Evolutionary conservation across 2,329 filamentous ascomycete genomes (phyloP), one percentile per base, ranked within the genome.

Genomic region (Pseudogymnoascus sp.): DNA sequence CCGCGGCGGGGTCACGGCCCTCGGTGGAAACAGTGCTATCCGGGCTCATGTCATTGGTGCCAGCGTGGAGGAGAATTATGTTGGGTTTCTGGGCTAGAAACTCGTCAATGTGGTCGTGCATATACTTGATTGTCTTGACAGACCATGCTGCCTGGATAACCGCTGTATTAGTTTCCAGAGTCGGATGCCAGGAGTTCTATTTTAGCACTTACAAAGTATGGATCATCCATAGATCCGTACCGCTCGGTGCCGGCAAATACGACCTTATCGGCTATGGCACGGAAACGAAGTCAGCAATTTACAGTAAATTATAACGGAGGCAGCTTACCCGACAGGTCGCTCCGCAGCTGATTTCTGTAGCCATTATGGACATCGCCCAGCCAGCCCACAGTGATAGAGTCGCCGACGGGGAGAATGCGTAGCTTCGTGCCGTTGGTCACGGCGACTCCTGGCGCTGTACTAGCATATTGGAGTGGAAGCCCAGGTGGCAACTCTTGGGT

Each of bases 311-410:
- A 11, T 42, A 21, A 8, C 7, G 8, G 16, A 11, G 38, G n/a
- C 16, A 42, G 18, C 16, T 42, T 12, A 42, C 65, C 65, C 16
- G 67, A 50, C 18, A 77, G 71, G 8, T 66, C 38, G 18, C 66
- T 62, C 31, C 67, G 62, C 1, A 77, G 69, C 16, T 68, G 59
- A 2, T 66, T 63, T 28, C 77, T 74, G 63, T 78, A 79, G 5
- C 76, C 76, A 65, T 78, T 78, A 1, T 72, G 72, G 44, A 69
- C 69, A 7, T 35, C 65, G 33, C 42, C 65, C 53, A 62, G 65
- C 37, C 70, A 75, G 2, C 77, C 77, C 14, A 63, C 66, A 0
- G 74, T 77, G 47, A 77, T 76, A 2, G 73, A 76, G 14, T 75
- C 74, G 1, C 75, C 74, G 4, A 77, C 70, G 1, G 75, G 73